These are phyloP conservation scores for Secale cereale DNA, from an alignment of 176 grass and related monocot species.

Conservation along the genomic window DNA sequence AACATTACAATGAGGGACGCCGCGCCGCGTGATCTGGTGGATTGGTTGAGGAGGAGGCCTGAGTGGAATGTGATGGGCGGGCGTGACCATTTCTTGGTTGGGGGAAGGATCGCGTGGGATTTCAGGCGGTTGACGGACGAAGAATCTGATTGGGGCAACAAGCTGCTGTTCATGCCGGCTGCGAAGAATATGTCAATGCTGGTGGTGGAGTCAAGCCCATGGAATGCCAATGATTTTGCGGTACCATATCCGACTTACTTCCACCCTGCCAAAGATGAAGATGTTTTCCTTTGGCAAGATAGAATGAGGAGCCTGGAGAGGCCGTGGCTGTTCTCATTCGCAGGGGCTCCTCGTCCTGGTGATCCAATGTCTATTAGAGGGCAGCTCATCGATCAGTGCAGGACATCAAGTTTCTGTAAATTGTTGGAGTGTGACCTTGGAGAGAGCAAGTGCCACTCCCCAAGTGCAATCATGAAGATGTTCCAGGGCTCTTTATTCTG, in stretches of 20 bases:
- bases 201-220: constrained; percentile 90
- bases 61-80: constrained; percentile 94
- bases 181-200: constrained; percentile 98
- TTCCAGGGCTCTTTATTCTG: constrained; percentile 95
- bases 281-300: constrained; percentile 90
- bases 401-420: constrained; percentile 61
- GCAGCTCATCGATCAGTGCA: constrained; percentile 87
- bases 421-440: constrained; percentile 92
- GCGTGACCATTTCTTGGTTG: constrained; percentile 92
- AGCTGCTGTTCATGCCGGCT: constrained; percentile 78
- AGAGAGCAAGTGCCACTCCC: constrained; percentile 95
- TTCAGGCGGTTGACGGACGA: constrained; percentile 75
- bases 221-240: constrained; percentile 92
- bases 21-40: constrained; percentile 78
- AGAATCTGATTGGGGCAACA: constrained; percentile 87
- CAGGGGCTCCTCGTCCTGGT: constrained; percentile 84
- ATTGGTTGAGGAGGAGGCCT: constrained; percentile 74
- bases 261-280: constrained; percentile 80
- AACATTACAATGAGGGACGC: constrained; percentile 74
- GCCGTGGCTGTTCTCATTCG: constrained; percentile 87
- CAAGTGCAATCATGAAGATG: constrained; percentile 92
- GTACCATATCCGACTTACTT: constrained; percentile 95
- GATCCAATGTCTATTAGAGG: constrained; percentile 85
- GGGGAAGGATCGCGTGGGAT: constrained; percentile 93
- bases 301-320: constrained; percentile 85